A percentile compares a stretch with the other conserved stretches of the same genome.
Conservation (phyloP, 1,284 basidiomycete genomes). For the Ustilago crameri region DNA sequence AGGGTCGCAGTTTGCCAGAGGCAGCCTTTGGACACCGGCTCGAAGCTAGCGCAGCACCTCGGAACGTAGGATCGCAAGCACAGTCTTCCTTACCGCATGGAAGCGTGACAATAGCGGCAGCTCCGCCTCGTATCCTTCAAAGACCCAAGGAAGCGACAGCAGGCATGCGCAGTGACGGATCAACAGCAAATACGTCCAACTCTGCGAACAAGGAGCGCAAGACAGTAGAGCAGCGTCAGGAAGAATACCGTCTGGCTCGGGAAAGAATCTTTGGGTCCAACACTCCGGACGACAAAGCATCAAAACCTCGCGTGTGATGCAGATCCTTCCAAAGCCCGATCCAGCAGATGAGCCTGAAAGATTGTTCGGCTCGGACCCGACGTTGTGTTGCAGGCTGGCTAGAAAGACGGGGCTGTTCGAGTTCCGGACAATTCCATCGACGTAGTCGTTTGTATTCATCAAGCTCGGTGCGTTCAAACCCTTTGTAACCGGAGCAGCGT, state of each 20-base stretch:
- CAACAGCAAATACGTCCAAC: constrained; percentile 10
- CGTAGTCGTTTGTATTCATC: too few species aligned
- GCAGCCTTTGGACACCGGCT: constrained; percentile 33
- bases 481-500: neutral
- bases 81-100: neutral
- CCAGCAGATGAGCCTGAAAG: neutral
- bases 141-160: constrained; percentile 34
- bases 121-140: constrained; percentile 44
- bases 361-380: neutral
- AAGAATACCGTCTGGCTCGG: constrained; percentile 42
- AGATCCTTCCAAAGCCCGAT: neutral
- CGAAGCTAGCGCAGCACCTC: neutral
- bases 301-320: too few species aligned
- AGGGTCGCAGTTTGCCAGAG: constrained; percentile 30
- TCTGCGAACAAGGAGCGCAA: constrained; percentile 32
- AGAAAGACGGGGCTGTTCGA: neutral
- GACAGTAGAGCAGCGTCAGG: constrained; percentile 49
- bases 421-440: neutral
- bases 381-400: too few species aligned
- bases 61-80: neutral
- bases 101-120: constrained; percentile 15
- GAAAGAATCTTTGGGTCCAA: constrained; percentile 46
- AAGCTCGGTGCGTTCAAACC: too few species aligned
- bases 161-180: constrained; percentile 40
- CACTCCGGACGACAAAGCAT: constrained; percentile 4